Conservation (phyloP, 345 rosid genomes). For the Moricandia arvensis region DNA sequence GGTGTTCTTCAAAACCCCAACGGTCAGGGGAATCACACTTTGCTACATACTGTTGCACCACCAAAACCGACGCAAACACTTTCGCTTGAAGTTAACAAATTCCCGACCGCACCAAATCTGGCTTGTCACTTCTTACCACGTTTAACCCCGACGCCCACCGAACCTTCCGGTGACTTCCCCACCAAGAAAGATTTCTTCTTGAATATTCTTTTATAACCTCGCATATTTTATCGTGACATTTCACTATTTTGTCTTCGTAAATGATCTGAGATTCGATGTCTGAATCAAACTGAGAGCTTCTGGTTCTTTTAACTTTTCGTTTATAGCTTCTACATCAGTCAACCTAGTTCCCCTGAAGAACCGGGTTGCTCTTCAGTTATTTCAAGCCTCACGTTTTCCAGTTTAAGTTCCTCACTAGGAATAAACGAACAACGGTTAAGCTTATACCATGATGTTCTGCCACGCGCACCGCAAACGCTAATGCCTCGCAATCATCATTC, state of each 20-base stretch:
- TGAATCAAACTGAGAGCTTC: conserved; percentile 18
- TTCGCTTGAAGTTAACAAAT: conserved; percentile 43
- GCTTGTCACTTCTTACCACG: conserved; percentile 25
- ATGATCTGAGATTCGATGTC: no score
- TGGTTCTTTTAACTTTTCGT: conserved; percentile 30
- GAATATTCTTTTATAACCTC: conserved; percentile 34
- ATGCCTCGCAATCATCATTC: conserved; percentile 75
- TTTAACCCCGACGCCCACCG: conserved; percentile 38
- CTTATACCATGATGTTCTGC: conserved; percentile 80
- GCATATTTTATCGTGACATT: conserved; percentile 30
- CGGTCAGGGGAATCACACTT: no score
- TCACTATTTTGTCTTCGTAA: no score
- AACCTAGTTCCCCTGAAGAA: conserved; percentile 22
- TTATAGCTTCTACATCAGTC: conserved; percentile 38
- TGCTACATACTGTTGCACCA: no score
- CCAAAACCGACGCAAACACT: no score
- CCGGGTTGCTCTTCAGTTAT: conserved; percentile 22
- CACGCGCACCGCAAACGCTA: conserved; percentile 72
- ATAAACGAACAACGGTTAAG: conserved; percentile 49
- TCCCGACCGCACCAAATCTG: conserved; percentile 36
- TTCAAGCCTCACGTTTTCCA: conserved; percentile 40
- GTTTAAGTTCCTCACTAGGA: conserved; percentile 34
- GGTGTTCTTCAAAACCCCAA: not conserved
- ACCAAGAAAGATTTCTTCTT: conserved; percentile 53
- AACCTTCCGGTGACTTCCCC: conserved; percentile 52